Base-by-base conservation (phyloP, 1,284 basidiomycete genomes). In the Dichomitus squalens region DNA sequence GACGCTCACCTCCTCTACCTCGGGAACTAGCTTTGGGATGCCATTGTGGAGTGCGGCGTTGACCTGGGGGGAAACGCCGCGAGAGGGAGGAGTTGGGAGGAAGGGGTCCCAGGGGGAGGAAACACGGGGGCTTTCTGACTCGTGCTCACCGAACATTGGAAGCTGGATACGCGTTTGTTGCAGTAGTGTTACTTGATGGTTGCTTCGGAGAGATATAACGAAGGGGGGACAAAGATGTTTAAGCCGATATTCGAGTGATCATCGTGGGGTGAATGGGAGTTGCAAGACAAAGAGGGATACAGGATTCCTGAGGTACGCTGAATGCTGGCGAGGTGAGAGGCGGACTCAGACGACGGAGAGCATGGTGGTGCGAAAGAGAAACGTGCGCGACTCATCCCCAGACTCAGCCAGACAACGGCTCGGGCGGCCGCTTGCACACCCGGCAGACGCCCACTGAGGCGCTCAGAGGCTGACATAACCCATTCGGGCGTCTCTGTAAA, bases 41-140 rank as follows among this genome's bases (percentile, higher is more conserved):
- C 70, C 68, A 27, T 68, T 63, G 31, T 57, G 61, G 27, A 68
- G 60, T 29, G 58, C 25, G 38, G 63, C 57, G 58, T 52, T 61
- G 46, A 59, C 33, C n/a, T 66, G 65, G 20, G 71, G 72, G 12
- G 77, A 68, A 16, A 64, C 40, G 49, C 66, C 65, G 36, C 65
- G 65, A 34, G 72, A 77, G 14, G 79, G 75, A 5, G 85, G 77
- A 1, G 78, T 71, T 7, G 86, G 81, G 9, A 88, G 81, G 64
- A 92, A 77, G 35, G 79, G 80, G 69, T 92, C 89, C 90, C 90
- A 93, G 23, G 90, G 91, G 60, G 86, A 88, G 60, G 88, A 85
- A 52, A 86, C 85, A 36, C 88, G 82, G 39, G 88, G 86, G 70
- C 84, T 88, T 75, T 91, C 88, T 35, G 85, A 87, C 66, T 89